Percentiles rank a stretch among this genome's conserved stretches.
Conservation (phyloP, 148 eudicot genomes). For the Amaranthus palmeri region DNA sequence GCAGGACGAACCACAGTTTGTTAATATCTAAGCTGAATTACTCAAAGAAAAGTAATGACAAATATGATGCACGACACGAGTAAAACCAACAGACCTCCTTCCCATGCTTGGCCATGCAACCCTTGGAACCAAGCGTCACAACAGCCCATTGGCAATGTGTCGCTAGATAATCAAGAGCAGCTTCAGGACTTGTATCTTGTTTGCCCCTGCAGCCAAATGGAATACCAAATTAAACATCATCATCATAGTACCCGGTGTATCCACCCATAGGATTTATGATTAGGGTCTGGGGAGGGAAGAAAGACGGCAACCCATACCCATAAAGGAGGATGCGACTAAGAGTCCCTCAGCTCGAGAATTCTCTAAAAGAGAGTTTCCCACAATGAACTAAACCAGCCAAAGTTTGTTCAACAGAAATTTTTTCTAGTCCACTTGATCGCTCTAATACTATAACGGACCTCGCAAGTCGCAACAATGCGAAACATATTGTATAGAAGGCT, state of each 20-base stretch:
- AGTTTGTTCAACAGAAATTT: background rate
- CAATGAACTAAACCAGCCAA: background rate
- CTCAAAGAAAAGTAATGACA: constrained; percentile 3
- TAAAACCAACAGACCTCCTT: constrained; percentile 56
- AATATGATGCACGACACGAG: constrained; percentile 26
- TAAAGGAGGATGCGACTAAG: background rate
- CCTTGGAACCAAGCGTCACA: constrained; percentile 81
- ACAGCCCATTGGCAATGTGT: constrained; percentile 90
- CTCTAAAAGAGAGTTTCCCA: background rate
- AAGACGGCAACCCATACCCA: no score
- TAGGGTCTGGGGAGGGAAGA: no score
- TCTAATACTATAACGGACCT: background rate
- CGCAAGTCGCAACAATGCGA: background rate
- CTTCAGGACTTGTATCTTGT: constrained; percentile 54
- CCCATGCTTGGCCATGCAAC: constrained; percentile 82
- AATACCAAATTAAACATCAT: background rate
- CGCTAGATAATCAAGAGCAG: constrained; percentile 73
- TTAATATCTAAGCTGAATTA: background rate
- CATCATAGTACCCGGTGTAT: no score
- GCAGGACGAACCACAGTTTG: background rate
- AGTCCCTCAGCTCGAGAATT: background rate
- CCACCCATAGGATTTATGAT: no score
- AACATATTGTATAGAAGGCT: background rate
- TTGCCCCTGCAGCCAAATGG: constrained; percentile 47
- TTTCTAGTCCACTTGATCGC: background rate